Conservation (phyloP, 2,329 filamentous ascomycete species). For the Sphaerulina musiva region DNA sequence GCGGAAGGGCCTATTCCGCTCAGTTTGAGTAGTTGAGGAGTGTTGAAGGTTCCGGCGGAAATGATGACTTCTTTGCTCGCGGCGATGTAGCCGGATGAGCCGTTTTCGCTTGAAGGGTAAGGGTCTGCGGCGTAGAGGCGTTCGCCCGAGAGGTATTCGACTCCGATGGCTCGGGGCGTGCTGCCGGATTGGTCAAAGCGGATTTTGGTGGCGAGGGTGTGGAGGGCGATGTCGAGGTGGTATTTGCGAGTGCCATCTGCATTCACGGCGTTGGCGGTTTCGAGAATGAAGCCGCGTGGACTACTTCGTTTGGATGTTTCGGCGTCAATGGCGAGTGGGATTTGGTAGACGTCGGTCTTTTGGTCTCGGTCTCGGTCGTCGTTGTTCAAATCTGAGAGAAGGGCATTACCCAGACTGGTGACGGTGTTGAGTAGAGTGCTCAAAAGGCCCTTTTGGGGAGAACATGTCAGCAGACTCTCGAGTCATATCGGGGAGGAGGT, state of each 20-base stretch:
- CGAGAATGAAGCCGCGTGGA: slow-evolving; percentile 51
- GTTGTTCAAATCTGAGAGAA: slow-evolving; percentile 38
- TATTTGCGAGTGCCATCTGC: slow-evolving; percentile 49
- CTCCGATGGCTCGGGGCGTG: slow-evolving; percentile 43
- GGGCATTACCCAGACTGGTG: slow-evolving; percentile 16
- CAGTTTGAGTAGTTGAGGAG: slow-evolving; percentile 59
- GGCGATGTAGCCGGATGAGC: slow-evolving; percentile 37
- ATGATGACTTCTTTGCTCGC: slow-evolving; percentile 45
- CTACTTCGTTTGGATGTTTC: slow-evolving; percentile 41
- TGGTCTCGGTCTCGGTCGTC: slow-evolving; percentile 42
- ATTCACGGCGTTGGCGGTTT: slow-evolving; percentile 45
- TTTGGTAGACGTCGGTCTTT: slow-evolving; percentile 48
- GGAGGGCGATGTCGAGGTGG: slow-evolving; percentile 52
- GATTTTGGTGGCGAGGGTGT: slow-evolving; percentile 61
- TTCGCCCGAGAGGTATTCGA: slow-evolving; percentile 39
- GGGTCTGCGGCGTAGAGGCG: slow-evolving; percentile 37
- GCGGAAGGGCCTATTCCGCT: slow-evolving; percentile 54
- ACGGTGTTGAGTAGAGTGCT: slow-evolving; percentile 25
- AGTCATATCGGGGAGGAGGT: neutral
- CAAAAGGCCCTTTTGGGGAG: slow-evolving; percentile 22
- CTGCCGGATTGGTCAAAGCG: slow-evolving; percentile 56
- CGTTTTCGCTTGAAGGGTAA: slow-evolving; percentile 21
- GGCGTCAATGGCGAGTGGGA: slow-evolving; percentile 42
- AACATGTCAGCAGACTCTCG: slow-evolving; percentile 38
- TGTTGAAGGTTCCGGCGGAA: slow-evolving; percentile 54